These are phyloP conservation scores for Candida maltosa DNA, from an alignment of 805 yeast species.

Conservation along the genomic window DNA sequence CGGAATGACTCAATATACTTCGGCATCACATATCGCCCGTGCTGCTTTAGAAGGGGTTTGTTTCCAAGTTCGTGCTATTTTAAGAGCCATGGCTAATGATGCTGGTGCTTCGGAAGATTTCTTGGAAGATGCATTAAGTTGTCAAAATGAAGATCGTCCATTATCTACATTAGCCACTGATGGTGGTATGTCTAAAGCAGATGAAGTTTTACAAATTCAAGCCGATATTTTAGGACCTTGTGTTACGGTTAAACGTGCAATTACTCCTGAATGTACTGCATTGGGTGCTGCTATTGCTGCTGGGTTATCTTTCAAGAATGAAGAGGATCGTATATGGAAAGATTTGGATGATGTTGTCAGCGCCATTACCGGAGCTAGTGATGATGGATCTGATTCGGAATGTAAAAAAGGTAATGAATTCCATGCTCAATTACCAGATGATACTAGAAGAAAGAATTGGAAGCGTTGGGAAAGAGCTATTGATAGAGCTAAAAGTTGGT, in stretches of 20 bases:
- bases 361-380: slow-evolving; percentile 30
- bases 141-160: slow-evolving; percentile 42
- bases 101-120: slow-evolving; percentile 63
- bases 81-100: slow-evolving; percentile 86
- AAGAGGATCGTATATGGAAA: slow-evolving; percentile 65
- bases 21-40: slow-evolving; percentile 86
- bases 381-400: slow-evolving; percentile 20
- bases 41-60: slow-evolving; percentile 96
- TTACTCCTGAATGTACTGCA: slow-evolving; percentile 87
- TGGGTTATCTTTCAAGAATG: slow-evolving; percentile 56
- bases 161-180: slow-evolving; percentile 71
- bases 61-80: slow-evolving; percentile 86
- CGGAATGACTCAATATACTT: slow-evolving; percentile 90
- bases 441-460: slow-evolving; percentile 62
- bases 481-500: slow-evolving; percentile 80
- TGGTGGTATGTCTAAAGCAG: slow-evolving; percentile 93
- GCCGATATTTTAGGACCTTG: slow-evolving; percentile 89
- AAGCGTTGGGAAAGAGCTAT: slow-evolving; percentile 83
- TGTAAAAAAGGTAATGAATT: no score
- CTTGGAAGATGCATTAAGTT: slow-evolving; percentile 48
- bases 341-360: slow-evolving; percentile 64
- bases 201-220: slow-evolving; percentile 90
- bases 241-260: slow-evolving; percentile 75
- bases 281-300: slow-evolving; percentile 97
- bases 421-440: slow-evolving; percentile 47